Evolutionary conservation across 176 grass and related monocot species (phyloP), one percentile per base, ranked within the genome.

Genomic region (Oryza meridionalis): DNA sequence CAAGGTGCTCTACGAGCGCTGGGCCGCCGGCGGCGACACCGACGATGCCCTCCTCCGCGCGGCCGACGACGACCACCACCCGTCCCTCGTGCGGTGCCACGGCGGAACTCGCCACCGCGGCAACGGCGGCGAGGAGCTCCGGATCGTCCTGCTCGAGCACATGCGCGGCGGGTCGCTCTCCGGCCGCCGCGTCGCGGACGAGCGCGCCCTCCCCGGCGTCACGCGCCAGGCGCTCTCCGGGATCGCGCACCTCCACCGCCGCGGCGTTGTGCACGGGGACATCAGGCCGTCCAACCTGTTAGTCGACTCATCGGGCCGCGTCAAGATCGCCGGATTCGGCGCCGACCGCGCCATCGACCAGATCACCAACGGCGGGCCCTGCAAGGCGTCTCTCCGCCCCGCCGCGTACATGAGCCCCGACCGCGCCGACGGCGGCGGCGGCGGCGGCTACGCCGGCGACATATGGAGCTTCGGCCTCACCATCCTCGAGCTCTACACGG

Each of bases 401-500:
- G 77, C 92, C 79, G 91, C 94, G 2, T 98, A 98, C 90, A 98
- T 98, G 96, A 98, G 93, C 93, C 96, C 93, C 89, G 69, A 95
- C 45, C 89, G 93, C 16, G 58, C 46, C 38, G 7, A 7, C 13
- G n/a, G n/a, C n/a, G n/a, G 29, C 29, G 29, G 29, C 29, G 83
- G 95, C 27, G 93, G 93, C 22, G 93, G 93, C 4, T 98, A 92
- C 75, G 90, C 89, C 0, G 89, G 89, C 2, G 93, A 95, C 70
- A 92, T 98, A 50, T 98, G 96, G 96, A 98, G 96, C 82, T 98
- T 94, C 74, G 96, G 96, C 0, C 91, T 98, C 78, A 95, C 91
- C 87, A 94, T 98, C 83, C 91, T 98, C 17, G 96, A 95, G 91
- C 93, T 98, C 80, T 98, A 95, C 83, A 67, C 95, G 27, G 91